Evolutionary conservation across 1,139 yeast genomes (phyloP).

Genomic region (Sugiyamaella pinicola): DNA sequence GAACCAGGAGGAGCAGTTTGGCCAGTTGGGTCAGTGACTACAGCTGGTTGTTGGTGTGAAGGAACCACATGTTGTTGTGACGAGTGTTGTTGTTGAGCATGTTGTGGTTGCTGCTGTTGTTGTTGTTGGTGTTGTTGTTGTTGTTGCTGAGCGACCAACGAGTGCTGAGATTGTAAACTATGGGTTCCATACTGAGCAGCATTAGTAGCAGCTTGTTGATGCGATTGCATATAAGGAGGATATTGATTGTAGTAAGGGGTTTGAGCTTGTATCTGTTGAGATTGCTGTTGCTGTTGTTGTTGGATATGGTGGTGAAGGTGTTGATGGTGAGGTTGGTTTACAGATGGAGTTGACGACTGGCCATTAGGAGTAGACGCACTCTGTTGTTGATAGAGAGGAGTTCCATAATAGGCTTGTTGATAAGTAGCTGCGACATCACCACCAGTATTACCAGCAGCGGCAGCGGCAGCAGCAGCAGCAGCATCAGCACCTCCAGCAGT

Average conservation of each 20-base stretch:
- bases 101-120: slow-evolving; percentile 11
- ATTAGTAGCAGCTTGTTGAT: slow-evolving; percentile 1
- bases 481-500: slow-evolving; percentile 9
- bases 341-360: slow-evolving; percentile 10
- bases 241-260: slow-evolving; percentile 22
- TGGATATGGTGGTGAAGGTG: slow-evolving; percentile 22
- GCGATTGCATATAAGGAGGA: slow-evolving; percentile 21
- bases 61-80: slow-evolving; percentile 27
- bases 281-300: slow-evolving; percentile 20
- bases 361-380: slow-evolving; percentile 3
- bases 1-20: slow-evolving; percentile 62
- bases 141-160: slow-evolving; percentile 22
- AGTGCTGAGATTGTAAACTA: slow-evolving; percentile 19
- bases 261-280: slow-evolving; percentile 22
- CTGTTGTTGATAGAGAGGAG: slow-evolving; percentile 17
- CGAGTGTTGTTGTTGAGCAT: slow-evolving; percentile 29
- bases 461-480: slow-evolving; percentile 9
- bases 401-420: slow-evolving; percentile 17
- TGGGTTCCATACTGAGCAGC: slow-evolving; percentile 13
- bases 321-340: slow-evolving; percentile 20
- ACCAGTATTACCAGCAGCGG: slow-evolving; percentile 9
- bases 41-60: slow-evolving; percentile 30
- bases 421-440: slow-evolving; percentile 6
- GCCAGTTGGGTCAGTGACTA: slow-evolving; percentile 52
- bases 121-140: slow-evolving; percentile 21